Conservation (phyloP, 352 stramenopile genomes). For the Pythium brachiatum region DNA sequence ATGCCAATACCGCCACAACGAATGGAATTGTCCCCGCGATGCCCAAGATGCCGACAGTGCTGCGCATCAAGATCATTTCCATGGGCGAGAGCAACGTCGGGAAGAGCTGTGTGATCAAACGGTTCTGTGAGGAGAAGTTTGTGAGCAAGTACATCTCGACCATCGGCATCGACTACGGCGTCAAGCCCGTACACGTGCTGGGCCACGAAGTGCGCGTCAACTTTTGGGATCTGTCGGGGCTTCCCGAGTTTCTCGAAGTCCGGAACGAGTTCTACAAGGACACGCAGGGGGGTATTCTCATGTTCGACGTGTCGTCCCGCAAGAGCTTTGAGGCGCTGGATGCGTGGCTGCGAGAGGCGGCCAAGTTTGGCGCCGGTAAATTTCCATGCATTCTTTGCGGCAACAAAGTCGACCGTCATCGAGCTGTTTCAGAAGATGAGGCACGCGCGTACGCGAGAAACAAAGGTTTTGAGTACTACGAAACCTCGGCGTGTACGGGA, state of each 20-base stretch:
- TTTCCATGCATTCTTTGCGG: slow-evolving; percentile 88
- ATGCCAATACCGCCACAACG: not conserved
- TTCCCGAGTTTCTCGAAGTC: slow-evolving; percentile 93
- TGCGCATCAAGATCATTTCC: slow-evolving; percentile 93
- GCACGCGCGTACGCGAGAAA: slow-evolving; percentile 61
- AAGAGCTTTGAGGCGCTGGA: slow-evolving; percentile 86
- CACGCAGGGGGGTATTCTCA: slow-evolving; percentile 72
- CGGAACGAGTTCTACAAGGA: slow-evolving; percentile 98
- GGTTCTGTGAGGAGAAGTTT: slow-evolving; percentile 95
- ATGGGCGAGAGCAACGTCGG: slow-evolving; percentile 89
- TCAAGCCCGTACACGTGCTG: slow-evolving; percentile 85
- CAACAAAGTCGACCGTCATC: slow-evolving; percentile 89
- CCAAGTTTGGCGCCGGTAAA: slow-evolving; percentile 84
- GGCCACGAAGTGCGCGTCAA: slow-evolving; percentile 86
- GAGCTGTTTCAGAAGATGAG: slow-evolving; percentile 80
- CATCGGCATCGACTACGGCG: slow-evolving; percentile 95
- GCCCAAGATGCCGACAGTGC: slow-evolving; percentile 33
- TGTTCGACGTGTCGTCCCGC: slow-evolving; percentile 76
- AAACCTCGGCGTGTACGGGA: slow-evolving; percentile 90
- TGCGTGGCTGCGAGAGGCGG: slow-evolving; percentile 85
- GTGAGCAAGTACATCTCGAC: slow-evolving; percentile 95
- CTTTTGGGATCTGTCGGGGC: slow-evolving; percentile 93
- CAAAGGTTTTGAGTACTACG: slow-evolving; percentile 90
- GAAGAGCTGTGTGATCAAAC: slow-evolving; percentile 95
- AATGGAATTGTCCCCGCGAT: not conserved